These are phyloP conservation scores for Fusarium robinianum DNA, from an alignment of 2,329 filamentous ascomycete genomes.

Conservation along the genomic window DNA sequence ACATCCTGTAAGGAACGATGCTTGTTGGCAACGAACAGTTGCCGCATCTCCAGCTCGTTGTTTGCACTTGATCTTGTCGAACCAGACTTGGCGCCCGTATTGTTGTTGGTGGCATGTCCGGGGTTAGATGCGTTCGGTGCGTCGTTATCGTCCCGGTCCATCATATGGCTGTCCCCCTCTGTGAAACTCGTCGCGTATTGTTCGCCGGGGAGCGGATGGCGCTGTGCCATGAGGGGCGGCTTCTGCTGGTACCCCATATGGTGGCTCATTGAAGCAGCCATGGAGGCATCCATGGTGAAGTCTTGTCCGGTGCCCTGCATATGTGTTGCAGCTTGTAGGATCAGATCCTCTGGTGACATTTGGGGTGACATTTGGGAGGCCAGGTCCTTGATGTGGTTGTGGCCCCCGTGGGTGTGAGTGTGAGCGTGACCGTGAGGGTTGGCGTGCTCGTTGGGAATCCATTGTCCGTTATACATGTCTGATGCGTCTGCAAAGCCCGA, in stretches of 20 bases:
- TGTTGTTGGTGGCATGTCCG: no score
- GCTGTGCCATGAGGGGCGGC: constrained; percentile 45
- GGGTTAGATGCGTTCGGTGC: no score
- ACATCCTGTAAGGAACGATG: constrained; percentile 71
- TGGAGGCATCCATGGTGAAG: constrained; percentile 53
- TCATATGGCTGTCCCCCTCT: constrained; percentile 62
- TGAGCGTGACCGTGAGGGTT: constrained; percentile 21
- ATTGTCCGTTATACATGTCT: constrained; percentile 54
- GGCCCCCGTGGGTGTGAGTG: constrained; percentile 39
- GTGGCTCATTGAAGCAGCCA: constrained; percentile 50
- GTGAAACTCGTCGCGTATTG: constrained; percentile 60
- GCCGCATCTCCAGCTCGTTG: constrained; percentile 80
- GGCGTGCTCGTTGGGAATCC: constrained; percentile 49
- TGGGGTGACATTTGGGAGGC: constrained; percentile 47
- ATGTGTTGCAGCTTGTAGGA: constrained; percentile 61
- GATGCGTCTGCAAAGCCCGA: constrained; percentile 48
- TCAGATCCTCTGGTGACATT: constrained; percentile 63
- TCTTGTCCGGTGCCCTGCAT: constrained; percentile 58
- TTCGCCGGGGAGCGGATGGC: constrained; percentile 60
- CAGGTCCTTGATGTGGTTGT: constrained; percentile 52
- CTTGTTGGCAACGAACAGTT: constrained; percentile 72
- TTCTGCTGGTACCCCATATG: constrained; percentile 49
- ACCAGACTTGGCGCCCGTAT: constrained; percentile 61
- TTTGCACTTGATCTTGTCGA: constrained; percentile 72
- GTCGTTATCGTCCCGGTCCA: constrained; percentile 63